Base-by-base conservation (phyloP, 495 filamentous ascomycete species). In the Cladorrhinum samala region DNA sequence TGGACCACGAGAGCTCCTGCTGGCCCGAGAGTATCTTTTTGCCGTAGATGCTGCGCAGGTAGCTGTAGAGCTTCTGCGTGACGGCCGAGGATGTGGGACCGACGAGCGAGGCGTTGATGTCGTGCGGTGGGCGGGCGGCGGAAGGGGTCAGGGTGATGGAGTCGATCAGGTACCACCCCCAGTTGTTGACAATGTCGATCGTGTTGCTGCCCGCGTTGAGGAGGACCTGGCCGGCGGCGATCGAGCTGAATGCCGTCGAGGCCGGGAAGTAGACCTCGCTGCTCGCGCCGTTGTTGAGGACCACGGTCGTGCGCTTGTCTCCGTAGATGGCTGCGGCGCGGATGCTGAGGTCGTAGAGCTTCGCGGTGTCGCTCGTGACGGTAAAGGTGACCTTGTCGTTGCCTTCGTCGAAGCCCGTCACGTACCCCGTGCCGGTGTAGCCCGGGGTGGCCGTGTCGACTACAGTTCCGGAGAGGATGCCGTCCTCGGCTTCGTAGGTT, bases 81-180 rank as follows among this genome's bases (percentile, higher is more conserved):
- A 50, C 37, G 14, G 51, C 33, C n/a, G 52, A 25, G n/a, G 70
- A 58, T 16, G 59, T 50, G 4, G 62, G 40, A 53, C 73, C 72
- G 53, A 62, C 56, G 17, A 64, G 63, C 0, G 53, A 19, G 2
- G 62, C 30, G 11, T 57, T 68, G 53, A 76, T 68, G 24, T 68
- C 52, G 54, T 74, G 73, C 2, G 71, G 54, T 0, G 64, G 57
- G 3, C 72, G 70, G 0, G 68, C 54, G 8, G 61, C 52, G 2
- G 69, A 60, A 9, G 72, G 71, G 0, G 65, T 64, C 17, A 77
- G 25, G 6, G 57, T 59, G 53, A 77, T 64, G 52, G 63, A 71
- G 56, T 77, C 74, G 44, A 77, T 68, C 2, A 77, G 61, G 45
- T 75, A 73, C 70, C 66, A 76, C 30, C 69, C 74, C 74, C 74